phyloP scores from a whole-genome alignment of 2,329 filamentous ascomycete genomes.

The Neophaeococcomyces aloes region DNA sequence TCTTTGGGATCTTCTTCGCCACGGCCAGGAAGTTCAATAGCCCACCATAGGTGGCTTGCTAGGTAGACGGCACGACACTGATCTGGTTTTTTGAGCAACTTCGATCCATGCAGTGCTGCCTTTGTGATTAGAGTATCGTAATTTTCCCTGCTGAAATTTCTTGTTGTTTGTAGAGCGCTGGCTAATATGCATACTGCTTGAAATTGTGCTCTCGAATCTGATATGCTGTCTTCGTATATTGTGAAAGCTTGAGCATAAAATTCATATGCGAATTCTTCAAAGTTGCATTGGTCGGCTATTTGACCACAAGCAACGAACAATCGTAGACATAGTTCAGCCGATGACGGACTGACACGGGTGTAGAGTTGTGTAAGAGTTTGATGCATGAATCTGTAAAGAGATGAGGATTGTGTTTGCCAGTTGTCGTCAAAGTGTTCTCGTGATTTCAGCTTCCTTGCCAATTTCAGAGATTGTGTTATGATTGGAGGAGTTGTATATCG shows the following conservation, averaged over 20 bases:
- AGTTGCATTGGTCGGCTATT: slow-evolving; percentile 79
- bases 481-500: slow-evolving; percentile 91
- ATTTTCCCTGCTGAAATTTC: slow-evolving; percentile 90
- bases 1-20: slow-evolving; percentile 71
- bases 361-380: slow-evolving; percentile 78
- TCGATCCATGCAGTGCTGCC: slow-evolving; percentile 90
- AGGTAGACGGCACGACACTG: slow-evolving; percentile 95
- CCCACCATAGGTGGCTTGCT: slow-evolving; percentile 97
- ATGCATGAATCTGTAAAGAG: slow-evolving; percentile 93
- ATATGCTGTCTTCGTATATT: slow-evolving; percentile 92
- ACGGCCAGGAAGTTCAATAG: slow-evolving; percentile 66
- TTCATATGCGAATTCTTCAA: slow-evolving; percentile 94
- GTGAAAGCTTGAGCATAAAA: slow-evolving; percentile 98
- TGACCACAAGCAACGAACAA: slow-evolving; percentile 88
- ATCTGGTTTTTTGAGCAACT: slow-evolving; percentile 92
- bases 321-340: slow-evolving; percentile 77
- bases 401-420: slow-evolving; percentile 62
- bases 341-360: slow-evolving; percentile 67
- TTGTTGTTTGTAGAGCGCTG: slow-evolving; percentile 73
- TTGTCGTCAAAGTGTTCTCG: slow-evolving; percentile 79
- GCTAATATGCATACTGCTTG: slow-evolving; percentile 94
- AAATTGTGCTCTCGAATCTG: slow-evolving; percentile 92
- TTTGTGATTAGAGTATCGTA: slow-evolving; percentile 99
- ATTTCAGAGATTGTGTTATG: slow-evolving; percentile 78
- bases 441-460: slow-evolving; percentile 78